These are phyloP conservation scores for Dryadomyces quercus-mongolicae DNA, from an alignment of 2,329 filamentous ascomycete species.

Conservation along the genomic window DNA sequence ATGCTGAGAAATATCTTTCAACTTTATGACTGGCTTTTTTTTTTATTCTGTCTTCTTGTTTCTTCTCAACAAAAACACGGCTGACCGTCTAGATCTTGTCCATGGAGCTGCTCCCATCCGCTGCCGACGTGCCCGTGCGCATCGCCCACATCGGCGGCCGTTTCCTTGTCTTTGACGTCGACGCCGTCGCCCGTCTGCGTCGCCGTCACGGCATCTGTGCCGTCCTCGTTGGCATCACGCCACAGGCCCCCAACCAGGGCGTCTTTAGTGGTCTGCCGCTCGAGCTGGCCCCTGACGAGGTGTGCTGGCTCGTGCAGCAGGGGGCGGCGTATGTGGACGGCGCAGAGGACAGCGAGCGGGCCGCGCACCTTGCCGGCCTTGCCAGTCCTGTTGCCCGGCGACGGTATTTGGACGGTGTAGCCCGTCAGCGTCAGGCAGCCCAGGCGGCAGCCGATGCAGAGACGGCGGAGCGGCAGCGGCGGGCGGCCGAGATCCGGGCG, in stretches of 20 bases:
- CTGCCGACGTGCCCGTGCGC: constrained; percentile 41
- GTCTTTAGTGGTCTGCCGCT: constrained; percentile 82
- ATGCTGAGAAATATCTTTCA: constrained; percentile 22
- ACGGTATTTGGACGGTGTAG: constrained; percentile 50
- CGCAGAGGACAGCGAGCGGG: constrained; percentile 53
- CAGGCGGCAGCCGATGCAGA: constrained; percentile 25
- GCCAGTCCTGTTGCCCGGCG: constrained; percentile 43
- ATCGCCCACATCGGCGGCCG: constrained; percentile 71
- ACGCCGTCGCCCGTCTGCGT: constrained; percentile 66
- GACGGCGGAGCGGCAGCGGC: constrained; percentile 18
- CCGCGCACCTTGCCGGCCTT: constrained; percentile 56
- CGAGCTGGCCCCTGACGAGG: constrained; percentile 86
- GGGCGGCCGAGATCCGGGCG: constrained; percentile 10
- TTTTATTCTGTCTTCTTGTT: not conserved
- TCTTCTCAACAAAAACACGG: not conserved
- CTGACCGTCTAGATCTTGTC: not conserved
- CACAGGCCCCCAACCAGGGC: constrained; percentile 90
- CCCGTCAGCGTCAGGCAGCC: constrained; percentile 27
- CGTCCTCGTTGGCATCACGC: constrained; percentile 74
- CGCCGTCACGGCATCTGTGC: constrained; percentile 75
- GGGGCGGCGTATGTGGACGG: constrained; percentile 60
- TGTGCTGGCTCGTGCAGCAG: constrained; percentile 61
- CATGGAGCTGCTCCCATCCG: not conserved
- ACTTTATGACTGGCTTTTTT: constrained; percentile 12
- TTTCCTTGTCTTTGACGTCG: constrained; percentile 82